These are phyloP conservation scores for Phylloboletellus chloephorus DNA, from an alignment of 1,284 basidiomycete species.

Conservation along the genomic window DNA sequence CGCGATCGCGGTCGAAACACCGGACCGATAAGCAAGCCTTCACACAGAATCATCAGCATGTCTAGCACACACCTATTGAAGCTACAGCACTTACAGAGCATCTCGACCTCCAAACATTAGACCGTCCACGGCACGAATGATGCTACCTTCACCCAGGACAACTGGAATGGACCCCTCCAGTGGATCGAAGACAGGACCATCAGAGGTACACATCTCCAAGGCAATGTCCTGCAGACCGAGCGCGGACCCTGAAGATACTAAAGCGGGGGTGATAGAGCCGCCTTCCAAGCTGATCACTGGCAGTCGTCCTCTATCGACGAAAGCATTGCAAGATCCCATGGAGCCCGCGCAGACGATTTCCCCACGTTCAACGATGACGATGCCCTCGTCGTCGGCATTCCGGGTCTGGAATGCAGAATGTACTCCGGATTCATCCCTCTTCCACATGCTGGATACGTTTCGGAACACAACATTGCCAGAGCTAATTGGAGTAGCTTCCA, in stretches of 20 bases:
- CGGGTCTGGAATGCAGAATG: conserved; percentile 17
- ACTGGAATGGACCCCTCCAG: conserved; percentile 41
- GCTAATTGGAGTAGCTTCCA: conserved; percentile 34
- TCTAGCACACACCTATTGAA: neutral
- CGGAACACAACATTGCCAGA: conserved; percentile 36
- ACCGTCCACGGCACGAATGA: conserved; percentile 70
- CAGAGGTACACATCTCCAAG: conserved; percentile 59
- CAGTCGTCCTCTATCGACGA: conserved; percentile 7
- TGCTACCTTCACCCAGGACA: conserved; percentile 47
- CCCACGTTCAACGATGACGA: conserved; percentile 33
- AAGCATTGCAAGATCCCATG: conserved; percentile 17
- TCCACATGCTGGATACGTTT: conserved; percentile 36
- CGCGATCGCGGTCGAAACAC: conserved; percentile 59
- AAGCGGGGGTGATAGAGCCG: conserved; percentile 44
- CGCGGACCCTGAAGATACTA: conserved; percentile 54
- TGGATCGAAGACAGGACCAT: conserved; percentile 56
- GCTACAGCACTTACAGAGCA: conserved; percentile 53
- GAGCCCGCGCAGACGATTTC: conserved; percentile 29
- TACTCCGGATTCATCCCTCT: conserved; percentile 21
- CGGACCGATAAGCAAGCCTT: conserved; percentile 61
- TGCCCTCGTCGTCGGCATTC: conserved; percentile 13
- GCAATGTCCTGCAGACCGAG: conserved; percentile 60
- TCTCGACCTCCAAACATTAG: conserved; percentile 68
- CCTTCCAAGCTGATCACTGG: conserved; percentile 36
- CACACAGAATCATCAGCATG: conserved; percentile 3